Base-by-base conservation (phyloP, 164 flowering plant genomes). In the Annona cherimola region DNA sequence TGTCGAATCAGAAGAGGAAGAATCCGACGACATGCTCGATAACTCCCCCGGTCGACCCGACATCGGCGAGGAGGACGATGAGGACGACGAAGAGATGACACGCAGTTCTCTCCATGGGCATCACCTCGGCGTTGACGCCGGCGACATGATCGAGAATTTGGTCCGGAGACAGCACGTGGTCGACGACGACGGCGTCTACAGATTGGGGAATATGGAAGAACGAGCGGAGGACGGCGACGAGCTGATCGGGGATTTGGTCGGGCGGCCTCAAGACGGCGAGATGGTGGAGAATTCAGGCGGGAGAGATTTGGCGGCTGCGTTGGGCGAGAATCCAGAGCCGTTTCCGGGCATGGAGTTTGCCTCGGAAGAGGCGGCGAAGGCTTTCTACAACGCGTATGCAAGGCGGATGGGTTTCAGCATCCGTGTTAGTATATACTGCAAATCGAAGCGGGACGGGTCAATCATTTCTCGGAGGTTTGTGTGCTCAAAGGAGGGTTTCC, bases 401-500 rank as follows among this genome's bases (percentile, higher is more conserved):
- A 42, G 63, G 60, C 70, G 62, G 5, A 57, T 69, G 59, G 76
- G 76, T 20, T 74, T 74, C 55, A 64, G 67, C 45, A 63, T 71
- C 67, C 67, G 73, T 11, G 63, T 71, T 14, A 46, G 73, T 45
- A 42, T 45, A 19, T 59, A 61, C 44, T 40, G 67, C 45, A 66
- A 66, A 9, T 71, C 73, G 16, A 63, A 61, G 43, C 73, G 61
- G 12, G 73, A 71, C 45, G 20, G 73, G 19, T 43, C 59, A 43
- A 63, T 62, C 26, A 63, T 71, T 43, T 61, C 67, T 26, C 73
- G 73, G 61, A 18, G 61, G 16, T 71, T 71, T 45, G 65, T 61
- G 6, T 71, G 73, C 45, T 71, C 73, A n/a, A 71, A 63, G 67
- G 73, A 71, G 63, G 73, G 73, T 7, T 71, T 61, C 45, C 73